Evolutionary conservation across 306 rosid genomes (phyloP).

Genomic region (Castanospermum australe): DNA sequence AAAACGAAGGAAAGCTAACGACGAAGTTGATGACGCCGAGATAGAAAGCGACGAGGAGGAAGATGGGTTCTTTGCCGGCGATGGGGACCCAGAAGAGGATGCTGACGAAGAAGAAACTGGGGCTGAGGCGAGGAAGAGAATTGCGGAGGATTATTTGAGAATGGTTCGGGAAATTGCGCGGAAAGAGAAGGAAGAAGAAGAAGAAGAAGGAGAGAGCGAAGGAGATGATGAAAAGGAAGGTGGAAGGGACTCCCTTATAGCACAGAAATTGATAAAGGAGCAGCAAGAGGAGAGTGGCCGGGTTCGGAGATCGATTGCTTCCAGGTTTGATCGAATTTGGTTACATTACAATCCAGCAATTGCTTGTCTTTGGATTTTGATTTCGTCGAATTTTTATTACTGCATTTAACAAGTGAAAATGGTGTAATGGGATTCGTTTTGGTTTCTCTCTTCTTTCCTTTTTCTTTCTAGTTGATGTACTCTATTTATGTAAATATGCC

Average conservation of each 20-base stretch:
- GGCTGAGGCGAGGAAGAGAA: constrained; percentile 69
- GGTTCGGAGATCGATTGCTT: constrained; percentile 65
- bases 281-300: constrained; percentile 90
- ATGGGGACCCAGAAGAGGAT: constrained; percentile 17
- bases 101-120: constrained; percentile 51
- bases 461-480: neutral
- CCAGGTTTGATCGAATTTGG: constrained; percentile 40
- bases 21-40: constrained; percentile 45
- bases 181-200: constrained; percentile 54
- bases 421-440: neutral
- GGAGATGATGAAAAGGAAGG: constrained; percentile 51
- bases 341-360: neutral
- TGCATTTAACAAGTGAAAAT: neutral
- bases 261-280: constrained; percentile 65
- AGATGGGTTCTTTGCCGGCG: constrained; percentile 34
- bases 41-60: constrained; percentile 70
- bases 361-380: neutral
- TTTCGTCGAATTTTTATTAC: neutral
- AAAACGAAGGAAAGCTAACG: constrained; percentile 52
- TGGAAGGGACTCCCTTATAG: constrained; percentile 66
- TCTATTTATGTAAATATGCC: neutral
- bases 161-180: constrained; percentile 38
- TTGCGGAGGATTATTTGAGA: constrained; percentile 52
- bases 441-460: neutral
- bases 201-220: constrained; percentile 30